A percentile compares a stretch with the other conserved stretches of the same genome.
Conservation (phyloP, 2,329 filamentous ascomycete species). For the Apiospora malaysiana region DNA sequence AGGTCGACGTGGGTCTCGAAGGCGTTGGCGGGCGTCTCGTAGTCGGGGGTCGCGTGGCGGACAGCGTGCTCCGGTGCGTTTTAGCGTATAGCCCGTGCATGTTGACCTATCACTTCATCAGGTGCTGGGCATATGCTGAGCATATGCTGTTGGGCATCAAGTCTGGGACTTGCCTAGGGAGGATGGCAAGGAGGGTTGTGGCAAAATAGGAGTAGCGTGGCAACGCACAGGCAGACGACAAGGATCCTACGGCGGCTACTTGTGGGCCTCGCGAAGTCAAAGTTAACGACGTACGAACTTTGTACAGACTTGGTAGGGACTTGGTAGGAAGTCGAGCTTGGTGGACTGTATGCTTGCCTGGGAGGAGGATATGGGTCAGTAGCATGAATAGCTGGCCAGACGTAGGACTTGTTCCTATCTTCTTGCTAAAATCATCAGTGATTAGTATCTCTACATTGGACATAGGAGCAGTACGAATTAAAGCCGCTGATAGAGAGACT, state of each 20-base stretch:
- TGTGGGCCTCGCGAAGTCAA: slow-evolving; percentile 1
- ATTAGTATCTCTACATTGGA: no score
- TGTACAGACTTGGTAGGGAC: background rate
- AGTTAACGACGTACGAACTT: background rate
- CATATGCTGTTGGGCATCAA: background rate
- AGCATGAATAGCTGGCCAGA: no score
- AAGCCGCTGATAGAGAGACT: no score
- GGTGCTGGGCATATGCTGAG: no score
- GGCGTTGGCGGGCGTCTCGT: slow-evolving; percentile 36
- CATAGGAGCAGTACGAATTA: no score
- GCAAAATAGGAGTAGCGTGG: background rate
- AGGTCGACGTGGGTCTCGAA: slow-evolving; percentile 47
- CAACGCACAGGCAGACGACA: background rate
- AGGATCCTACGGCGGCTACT: background rate
- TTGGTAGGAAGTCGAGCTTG: background rate
- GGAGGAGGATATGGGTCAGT: no score
- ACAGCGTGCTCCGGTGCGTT: slow-evolving; percentile 41
- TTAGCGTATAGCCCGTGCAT: no score
- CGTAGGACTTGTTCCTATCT: no score
- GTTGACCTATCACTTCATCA: no score
- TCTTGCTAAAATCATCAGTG: no score
- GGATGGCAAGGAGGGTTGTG: background rate
- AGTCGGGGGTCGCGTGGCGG: slow-evolving; percentile 37
- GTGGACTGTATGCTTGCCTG: background rate
- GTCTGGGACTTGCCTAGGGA: background rate